phyloP scores from a whole-genome alignment of 352 stramenopile genomes.

The Plasmopara muralis region DNA sequence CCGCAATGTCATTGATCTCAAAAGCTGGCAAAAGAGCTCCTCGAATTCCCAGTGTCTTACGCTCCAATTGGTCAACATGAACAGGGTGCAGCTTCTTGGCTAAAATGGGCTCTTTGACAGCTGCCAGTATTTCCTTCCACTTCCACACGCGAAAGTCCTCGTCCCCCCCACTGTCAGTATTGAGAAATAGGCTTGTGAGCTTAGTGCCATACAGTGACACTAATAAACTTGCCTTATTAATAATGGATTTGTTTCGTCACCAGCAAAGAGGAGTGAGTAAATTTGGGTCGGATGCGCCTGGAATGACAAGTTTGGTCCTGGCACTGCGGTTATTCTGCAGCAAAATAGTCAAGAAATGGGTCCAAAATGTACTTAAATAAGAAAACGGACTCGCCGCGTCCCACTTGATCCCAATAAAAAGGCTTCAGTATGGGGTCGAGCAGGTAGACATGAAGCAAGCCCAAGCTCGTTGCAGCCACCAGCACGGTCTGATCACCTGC shows the following conservation, averaged over 20 bases:
- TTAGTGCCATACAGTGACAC: conserved; percentile 4
- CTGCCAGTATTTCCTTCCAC: conserved; percentile 57
- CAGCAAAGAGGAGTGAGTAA: conserved; percentile 66
- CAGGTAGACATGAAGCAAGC: conserved; percentile 52
- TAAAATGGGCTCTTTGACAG: conserved; percentile 22
- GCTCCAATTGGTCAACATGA: conserved; percentile 47
- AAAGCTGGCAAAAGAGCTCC: conserved; percentile 48
- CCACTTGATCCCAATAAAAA: conserved; percentile 44
- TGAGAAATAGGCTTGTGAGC: conserved; percentile 4
- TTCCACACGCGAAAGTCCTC: conserved; percentile 72
- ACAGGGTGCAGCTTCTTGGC: conserved; percentile 28
- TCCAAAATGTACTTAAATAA: conserved; percentile 2
- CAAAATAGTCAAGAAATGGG: conserved; percentile 7
- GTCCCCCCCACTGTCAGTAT: conserved; percentile 45
- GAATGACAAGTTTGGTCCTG: conserved; percentile 49
- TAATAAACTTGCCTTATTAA: conserved; percentile 42
- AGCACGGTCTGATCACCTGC: conserved; percentile 33
- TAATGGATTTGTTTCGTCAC: conserved; percentile 41
- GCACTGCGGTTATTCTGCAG: conserved; percentile 32
- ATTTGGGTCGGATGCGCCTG: conserved; percentile 66
- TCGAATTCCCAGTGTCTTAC: conserved; percentile 49
- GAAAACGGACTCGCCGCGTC: conserved; percentile 24
- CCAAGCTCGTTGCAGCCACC: conserved; percentile 59
- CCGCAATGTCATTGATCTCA: conserved; percentile 63
- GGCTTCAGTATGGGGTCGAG: conserved; percentile 38